Conservation (phyloP, 306 rosid genomes). For the Carpinus fangiana region DNA sequence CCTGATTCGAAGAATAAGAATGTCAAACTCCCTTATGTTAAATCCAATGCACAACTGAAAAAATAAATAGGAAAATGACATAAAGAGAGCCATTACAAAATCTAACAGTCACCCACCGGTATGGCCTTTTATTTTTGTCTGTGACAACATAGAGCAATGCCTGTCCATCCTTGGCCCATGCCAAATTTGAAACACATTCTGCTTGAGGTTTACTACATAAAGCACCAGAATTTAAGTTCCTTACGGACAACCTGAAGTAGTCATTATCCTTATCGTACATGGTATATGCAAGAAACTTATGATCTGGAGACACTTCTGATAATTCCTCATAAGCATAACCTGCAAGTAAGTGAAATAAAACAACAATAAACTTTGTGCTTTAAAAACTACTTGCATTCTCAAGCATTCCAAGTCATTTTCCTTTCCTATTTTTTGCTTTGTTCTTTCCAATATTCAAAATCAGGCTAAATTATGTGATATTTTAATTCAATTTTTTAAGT, state of each 20-base stretch:
- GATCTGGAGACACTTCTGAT: constrained; percentile 85
- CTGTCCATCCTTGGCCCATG: constrained; percentile 90
- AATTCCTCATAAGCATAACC: constrained; percentile 94
- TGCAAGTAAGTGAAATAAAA: constrained; percentile 24
- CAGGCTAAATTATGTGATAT: neutral
- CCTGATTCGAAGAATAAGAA: constrained; percentile 36
- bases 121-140: constrained; percentile 75
- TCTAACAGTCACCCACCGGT: constrained; percentile 47
- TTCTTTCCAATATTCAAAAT: neutral
- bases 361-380: constrained; percentile 1
- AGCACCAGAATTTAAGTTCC: constrained; percentile 91
- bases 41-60: neutral
- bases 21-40: neutral
- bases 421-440: neutral
- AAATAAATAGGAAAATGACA: neutral
- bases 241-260: constrained; percentile 73
- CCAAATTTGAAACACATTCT: constrained; percentile 75
- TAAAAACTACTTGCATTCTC: constrained; percentile 4
- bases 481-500: neutral
- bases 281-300: constrained; percentile 82
- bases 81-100: neutral
- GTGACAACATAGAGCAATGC: constrained; percentile 86
- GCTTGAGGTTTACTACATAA: constrained; percentile 88
- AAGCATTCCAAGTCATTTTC: neutral
- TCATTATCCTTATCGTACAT: constrained; percentile 89